Evolutionary conservation across 2,329 filamentous ascomycete species (phyloP), one percentile per base, ranked within the genome.

Genomic region (Hypoxylon sp.): DNA sequence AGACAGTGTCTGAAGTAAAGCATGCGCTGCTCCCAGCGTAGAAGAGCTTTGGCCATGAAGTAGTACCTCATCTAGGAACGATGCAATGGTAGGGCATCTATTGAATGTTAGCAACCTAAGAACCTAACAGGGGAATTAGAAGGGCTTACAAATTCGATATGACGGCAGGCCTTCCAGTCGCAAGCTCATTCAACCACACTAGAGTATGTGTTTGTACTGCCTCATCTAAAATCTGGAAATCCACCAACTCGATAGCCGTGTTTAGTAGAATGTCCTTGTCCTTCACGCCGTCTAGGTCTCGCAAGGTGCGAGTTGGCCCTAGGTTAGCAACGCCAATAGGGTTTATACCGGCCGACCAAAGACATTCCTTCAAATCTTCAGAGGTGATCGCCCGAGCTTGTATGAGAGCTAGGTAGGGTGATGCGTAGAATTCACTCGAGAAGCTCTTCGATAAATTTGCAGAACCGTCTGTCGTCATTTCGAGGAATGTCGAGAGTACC

Each of bases 181-280:
- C 88, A 28, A 91, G 77, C 53, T 85, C 81, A 56, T 86, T 87
- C 36, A 92, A 81, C 87, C 89, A 90, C 14, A 80, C 75, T 2
- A 92, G 79, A 14, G 83, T 86, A 13, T 87, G 83, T 46, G 85
- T 84, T 75, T 91, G 89, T 17, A 89, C 83, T 1, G 82, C 81
- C 61, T 91, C 89, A 63, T 91, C 89, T 6, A 91, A 79, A 63
- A 86, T 86, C 61, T 87, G 85, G 73, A 92, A 91, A 74, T 92
- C 90, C 9, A 91, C 85, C 45, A 91, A 81, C 73, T 87, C 85
- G 60, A 91, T 88, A 0, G 87, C 87, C 2, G 87, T 87, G 67
- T 87, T 88, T 5, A 91, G 81, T 14, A 92, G 78, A 11, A 91
- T 75, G 65, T 91, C 87, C 69, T 87, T 86, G 67, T 91, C 89